Percentiles rank a stretch among this genome's conserved stretches.
Evolutionary conservation across 805 yeast genomes (phyloP).

Genomic region (Candida stauntonica): DNA sequence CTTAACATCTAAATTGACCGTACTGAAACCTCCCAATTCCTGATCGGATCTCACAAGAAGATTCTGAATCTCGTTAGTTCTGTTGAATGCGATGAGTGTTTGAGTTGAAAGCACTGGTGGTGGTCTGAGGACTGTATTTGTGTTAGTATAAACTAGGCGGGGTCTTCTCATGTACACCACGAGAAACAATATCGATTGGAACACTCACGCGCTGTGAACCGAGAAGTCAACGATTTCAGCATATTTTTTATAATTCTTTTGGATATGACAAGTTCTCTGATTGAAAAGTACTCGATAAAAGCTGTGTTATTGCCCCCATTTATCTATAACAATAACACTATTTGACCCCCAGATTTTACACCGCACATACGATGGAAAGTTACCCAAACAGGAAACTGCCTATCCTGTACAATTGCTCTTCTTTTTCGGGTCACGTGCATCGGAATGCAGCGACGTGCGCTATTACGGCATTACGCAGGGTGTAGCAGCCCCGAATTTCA

Average conservation of each 20-base stretch:
- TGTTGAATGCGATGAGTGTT: conserved; percentile 54
- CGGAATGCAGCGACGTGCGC: too few relatives aligned
- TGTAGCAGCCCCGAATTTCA: too few relatives aligned
- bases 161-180: too few relatives aligned
- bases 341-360: background rate
- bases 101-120: conserved; percentile 25
- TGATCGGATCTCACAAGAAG: conserved; percentile 64
- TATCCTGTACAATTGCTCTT: too few relatives aligned
- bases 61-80: conserved; percentile 43
- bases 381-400: too few relatives aligned
- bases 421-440: too few relatives aligned
- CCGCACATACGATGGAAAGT: background rate
- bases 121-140: conserved; percentile 12
- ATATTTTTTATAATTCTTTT: too few relatives aligned
- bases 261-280: too few relatives aligned
- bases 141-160: conserved; percentile 1
- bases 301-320: too few relatives aligned
- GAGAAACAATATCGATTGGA: too few relatives aligned
- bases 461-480: too few relatives aligned
- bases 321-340: background rate
- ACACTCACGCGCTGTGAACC: conserved; percentile 1
- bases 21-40: conserved; percentile 76
- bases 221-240: conserved; percentile 1
- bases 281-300: too few relatives aligned
- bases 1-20: conserved; percentile 47